Percentiles rank a stretch among this genome's conserved stretches.
phyloP scores from a whole-genome alignment of 2,329 filamentous ascomycete species.

The Monilinia vaccinii-corymbosi region DNA sequence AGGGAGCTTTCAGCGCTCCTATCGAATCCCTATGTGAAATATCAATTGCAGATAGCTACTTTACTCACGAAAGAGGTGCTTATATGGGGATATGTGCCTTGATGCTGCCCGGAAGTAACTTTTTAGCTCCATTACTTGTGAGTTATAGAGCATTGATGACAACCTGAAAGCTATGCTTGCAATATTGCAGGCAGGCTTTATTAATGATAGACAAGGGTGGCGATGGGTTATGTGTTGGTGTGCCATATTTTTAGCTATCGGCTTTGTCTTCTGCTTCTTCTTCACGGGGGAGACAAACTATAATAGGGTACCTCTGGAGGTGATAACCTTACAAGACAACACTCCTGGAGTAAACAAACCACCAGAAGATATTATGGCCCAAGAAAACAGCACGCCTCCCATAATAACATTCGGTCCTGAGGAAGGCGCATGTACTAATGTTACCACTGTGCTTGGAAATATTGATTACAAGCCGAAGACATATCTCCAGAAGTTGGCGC shows the following conservation, averaged over 20 bases:
- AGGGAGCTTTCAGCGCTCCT: conserved; percentile 24
- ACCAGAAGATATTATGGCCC: conserved; percentile 2
- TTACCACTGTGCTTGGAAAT: background rate
- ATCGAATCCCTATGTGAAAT: conserved; percentile 29
- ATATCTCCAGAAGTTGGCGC: conserved; percentile 23
- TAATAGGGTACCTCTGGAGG: conserved; percentile 17
- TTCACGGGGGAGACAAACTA: conserved; percentile 51
- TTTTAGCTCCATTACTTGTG: conserved; percentile 37
- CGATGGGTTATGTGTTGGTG: conserved; percentile 44
- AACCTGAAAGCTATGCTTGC: background rate
- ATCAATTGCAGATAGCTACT: conserved; percentile 32
- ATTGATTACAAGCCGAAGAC: conserved; percentile 19
- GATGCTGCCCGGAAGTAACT: conserved; percentile 36
- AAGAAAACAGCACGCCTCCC: background rate
- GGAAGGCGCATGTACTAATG: conserved; percentile 4
- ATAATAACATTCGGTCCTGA: conserved; percentile 13
- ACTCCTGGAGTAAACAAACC: conserved; percentile 12
- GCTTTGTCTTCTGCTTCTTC: conserved; percentile 45
- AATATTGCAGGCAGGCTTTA: conserved; percentile 34
- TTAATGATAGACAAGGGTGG: conserved; percentile 41
- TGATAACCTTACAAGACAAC: background rate
- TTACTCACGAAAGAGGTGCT: conserved; percentile 36
- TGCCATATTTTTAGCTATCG: conserved; percentile 42
- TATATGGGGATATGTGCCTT: conserved; percentile 37
- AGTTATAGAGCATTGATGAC: background rate